Evolutionary conservation across 345 rosid species (phyloP).

Genomic region (Eucalyptus albens): DNA sequence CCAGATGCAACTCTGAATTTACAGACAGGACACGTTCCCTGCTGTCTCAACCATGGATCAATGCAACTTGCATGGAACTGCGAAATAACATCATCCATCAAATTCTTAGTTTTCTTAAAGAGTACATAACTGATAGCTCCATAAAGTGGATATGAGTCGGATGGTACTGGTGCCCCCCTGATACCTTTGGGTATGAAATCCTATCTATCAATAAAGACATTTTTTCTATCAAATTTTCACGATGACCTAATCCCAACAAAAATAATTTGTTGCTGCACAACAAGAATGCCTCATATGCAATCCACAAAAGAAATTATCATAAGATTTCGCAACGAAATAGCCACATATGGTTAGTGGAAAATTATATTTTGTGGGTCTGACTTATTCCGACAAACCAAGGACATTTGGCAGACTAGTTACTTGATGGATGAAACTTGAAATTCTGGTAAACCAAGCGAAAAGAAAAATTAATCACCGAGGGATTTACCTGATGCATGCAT

Average conservation of each 20-base stretch:
- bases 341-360: background rate
- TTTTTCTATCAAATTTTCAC: background rate
- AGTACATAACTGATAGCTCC: background rate
- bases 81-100: background rate
- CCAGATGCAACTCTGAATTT: constrained; percentile 23
- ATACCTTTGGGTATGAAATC: background rate
- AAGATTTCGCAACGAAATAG: background rate
- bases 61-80: constrained; percentile 69
- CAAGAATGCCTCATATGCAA: background rate
- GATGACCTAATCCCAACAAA: background rate
- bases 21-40: constrained; percentile 57
- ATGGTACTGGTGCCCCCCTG: background rate
- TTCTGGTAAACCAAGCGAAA: background rate
- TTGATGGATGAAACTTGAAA: background rate
- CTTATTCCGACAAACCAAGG: background rate
- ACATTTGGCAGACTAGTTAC: background rate
- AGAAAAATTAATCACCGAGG: background rate
- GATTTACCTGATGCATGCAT: constrained; percentile 58
- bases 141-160: background rate
- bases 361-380: background rate
- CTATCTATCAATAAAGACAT: background rate
- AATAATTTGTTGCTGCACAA: background rate
- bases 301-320: background rate
- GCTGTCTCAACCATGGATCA: constrained; percentile 60
- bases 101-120: background rate